These are phyloP conservation scores for Gossypium longicalyx DNA, from an alignment of 345 rosid genomes.

Conservation along the genomic window DNA sequence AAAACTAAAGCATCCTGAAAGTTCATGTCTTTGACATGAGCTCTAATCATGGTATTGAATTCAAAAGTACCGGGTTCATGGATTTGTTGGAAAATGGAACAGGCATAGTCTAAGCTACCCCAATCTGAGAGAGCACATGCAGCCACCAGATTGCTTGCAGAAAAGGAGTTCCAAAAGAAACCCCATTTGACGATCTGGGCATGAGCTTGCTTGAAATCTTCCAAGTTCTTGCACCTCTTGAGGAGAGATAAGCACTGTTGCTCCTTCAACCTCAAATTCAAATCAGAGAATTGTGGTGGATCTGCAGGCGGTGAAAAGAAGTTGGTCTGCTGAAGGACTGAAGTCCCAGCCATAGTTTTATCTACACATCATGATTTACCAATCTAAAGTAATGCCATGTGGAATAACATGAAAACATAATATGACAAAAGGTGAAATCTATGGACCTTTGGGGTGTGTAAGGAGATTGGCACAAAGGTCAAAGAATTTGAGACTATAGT, in stretches of 20 bases:
- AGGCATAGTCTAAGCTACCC: constrained; percentile 36
- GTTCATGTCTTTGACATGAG: constrained; percentile 23
- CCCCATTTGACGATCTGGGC: constrained; percentile 40
- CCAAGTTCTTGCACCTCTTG: constrained; percentile 41
- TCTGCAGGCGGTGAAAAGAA: constrained; percentile 21
- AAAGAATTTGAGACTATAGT: not conserved
- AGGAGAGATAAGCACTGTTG: constrained; percentile 51
- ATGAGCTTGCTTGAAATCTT: constrained; percentile 37
- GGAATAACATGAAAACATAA: not conserved
- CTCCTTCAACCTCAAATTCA: constrained; percentile 40
- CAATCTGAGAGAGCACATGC: constrained; percentile 30
- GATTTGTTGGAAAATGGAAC: constrained; percentile 34
- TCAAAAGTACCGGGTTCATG: constrained; percentile 32
- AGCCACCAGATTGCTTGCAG: constrained; percentile 33
- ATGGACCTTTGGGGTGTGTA: not conserved
- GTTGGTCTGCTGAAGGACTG: constrained; percentile 29
- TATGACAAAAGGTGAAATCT: not conserved
- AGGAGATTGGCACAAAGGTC: not conserved
- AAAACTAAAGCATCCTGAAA: constrained; percentile 25
- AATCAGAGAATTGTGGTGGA: constrained; percentile 24
- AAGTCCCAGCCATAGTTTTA: constrained; percentile 35
- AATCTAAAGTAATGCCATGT: not conserved
- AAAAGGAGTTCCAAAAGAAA: constrained; percentile 28
- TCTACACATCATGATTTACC: constrained; percentile 26
- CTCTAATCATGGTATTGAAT: constrained; percentile 44